Percentiles rank a stretch among this genome's conserved stretches.
phyloP scores from a whole-genome alignment of 495 filamentous ascomycete species.

The Trichoderma erinaceum region DNA sequence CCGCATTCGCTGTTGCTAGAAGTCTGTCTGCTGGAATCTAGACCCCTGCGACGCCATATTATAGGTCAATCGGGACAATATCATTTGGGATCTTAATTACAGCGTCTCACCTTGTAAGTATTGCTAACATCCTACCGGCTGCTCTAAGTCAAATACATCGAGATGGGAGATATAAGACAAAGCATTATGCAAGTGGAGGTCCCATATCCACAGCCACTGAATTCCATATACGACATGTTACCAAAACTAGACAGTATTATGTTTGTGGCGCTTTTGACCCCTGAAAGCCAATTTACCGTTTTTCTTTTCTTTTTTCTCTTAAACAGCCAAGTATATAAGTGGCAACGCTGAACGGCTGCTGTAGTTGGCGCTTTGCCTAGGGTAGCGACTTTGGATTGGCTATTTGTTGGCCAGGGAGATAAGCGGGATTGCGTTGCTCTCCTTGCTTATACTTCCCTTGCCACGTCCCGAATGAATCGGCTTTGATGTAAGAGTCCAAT shows the following conservation, averaged over 20 bases:
- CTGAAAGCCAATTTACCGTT: not conserved
- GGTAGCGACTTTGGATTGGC: not conserved
- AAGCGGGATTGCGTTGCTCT: constrained; percentile 5
- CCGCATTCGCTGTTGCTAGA: no score
- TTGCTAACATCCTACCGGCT: no score
- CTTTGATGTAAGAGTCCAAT: not conserved
- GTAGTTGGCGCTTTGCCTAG: not conserved
- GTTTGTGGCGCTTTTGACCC: not conserved
- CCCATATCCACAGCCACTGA: not conserved
- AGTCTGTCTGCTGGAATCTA: no score
- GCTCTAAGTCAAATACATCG: no score
- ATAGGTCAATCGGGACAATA: no score
- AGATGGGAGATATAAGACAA: no score
- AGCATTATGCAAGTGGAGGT: no score
- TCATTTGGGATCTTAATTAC: no score
- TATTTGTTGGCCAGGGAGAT: not conserved
- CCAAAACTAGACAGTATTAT: not conserved
- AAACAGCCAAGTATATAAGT: no score
- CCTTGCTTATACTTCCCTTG: not conserved
- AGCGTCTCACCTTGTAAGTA: no score
- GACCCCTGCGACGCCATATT: no score
- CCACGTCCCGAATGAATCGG: not conserved
- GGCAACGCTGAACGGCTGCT: not conserved
- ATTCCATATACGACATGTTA: no score
- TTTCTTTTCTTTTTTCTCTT: not conserved